Conservation (phyloP, 257 asterid genomes). For the Cruciata laevipes region DNA sequence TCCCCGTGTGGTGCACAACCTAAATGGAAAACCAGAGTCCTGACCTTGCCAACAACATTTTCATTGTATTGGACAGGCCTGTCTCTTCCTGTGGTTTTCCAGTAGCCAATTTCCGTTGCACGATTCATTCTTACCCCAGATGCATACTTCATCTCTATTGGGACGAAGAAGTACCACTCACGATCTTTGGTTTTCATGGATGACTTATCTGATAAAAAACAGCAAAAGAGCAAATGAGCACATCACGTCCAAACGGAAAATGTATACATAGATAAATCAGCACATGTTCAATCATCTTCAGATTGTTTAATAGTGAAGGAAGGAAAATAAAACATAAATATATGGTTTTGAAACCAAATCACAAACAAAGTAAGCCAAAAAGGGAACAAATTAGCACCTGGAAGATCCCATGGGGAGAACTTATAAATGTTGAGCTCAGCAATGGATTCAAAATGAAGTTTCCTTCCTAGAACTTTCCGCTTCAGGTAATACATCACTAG, state of each 20-base stretch:
- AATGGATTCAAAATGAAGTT: constrained; percentile 52
- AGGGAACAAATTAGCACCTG: constrained; percentile 38
- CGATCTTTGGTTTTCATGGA: constrained; percentile 58
- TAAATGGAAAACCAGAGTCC: constrained; percentile 68
- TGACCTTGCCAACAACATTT: constrained; percentile 51
- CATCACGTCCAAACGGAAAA: neutral
- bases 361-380: neutral
- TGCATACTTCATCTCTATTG: constrained; percentile 74
- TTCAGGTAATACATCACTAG: constrained; percentile 71
- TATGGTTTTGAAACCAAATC: neutral
- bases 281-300: neutral
- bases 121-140: constrained; percentile 75
- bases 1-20: constrained; percentile 68
- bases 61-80: constrained; percentile 32
- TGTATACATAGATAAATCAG: neutral
- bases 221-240: neutral
- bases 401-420: constrained; percentile 87
- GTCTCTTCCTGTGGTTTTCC: constrained; percentile 89
- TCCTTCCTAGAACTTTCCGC: constrained; percentile 61
- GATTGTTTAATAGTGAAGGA: neutral
- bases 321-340: neutral
- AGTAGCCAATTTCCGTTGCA: constrained; percentile 67
- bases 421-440: constrained; percentile 74
- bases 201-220: constrained; percentile 49
- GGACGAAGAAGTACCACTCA: constrained; percentile 92